Base-by-base conservation (phyloP, 148 eudicot species). In the Tetragonia tetragonoides region DNA sequence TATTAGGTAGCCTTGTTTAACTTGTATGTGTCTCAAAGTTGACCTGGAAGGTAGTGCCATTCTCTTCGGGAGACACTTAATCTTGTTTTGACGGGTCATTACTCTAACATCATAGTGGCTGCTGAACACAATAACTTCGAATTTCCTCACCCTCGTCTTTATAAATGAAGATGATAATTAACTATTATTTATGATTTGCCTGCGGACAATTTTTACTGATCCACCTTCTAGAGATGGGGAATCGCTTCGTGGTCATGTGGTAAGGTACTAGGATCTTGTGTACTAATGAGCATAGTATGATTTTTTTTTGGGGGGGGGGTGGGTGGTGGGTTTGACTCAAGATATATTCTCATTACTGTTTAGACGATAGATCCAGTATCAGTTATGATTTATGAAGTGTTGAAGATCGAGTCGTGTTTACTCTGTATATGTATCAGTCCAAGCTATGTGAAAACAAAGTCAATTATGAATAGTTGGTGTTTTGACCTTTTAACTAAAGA, bases 21-120 rank as follows among this genome's bases (percentile, higher is more conserved):
- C 18, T 24, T 77, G 60, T 77, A n/a, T 44, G 72, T 56, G 57
- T 68, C 51, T 80, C 24, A 75, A 51, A 66, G 66, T 67, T 65
- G 39, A 39, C 49, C 15, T 47, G 61, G 63, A 74, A 67, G 37
- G 54, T 57, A 57, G 8, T n/a, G 18, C 74, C 57, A 66, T 42
- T 54, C 54, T 65, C 68, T 53, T 10, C 42, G 40, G 46, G 15
- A 21, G 7, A 61, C 54, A 37, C 34, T 61, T 6, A 44, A 24
- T 24, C 68, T 54, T 10, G 23, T 34, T 77, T 41, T 56, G 72
- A 60, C 42, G 28, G 10, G 11, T 74, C 39, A 0, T 57, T 74
- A 49, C 21, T 56, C 72, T 56, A 49, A 59, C 54, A 23, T 62
- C 14, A 77, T 3, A 42, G 41, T 41, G 34, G 53, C 67, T 42